Base-by-base conservation (phyloP, 192 early-diverging fungal genomes). In the Kickxella alabastrina region DNA sequence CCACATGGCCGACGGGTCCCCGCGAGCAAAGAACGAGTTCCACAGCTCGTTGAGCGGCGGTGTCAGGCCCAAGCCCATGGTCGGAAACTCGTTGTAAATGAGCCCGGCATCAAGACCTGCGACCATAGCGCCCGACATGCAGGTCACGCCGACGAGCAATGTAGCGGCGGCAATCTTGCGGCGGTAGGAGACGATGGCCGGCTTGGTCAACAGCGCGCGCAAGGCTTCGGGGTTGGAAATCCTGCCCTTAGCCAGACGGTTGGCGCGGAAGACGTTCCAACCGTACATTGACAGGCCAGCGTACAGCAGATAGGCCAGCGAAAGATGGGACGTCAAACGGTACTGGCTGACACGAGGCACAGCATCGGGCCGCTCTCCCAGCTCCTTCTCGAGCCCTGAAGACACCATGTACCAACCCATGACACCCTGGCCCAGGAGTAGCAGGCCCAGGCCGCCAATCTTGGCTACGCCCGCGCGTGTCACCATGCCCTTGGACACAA, bases 331-430 rank as follows among this genome's bases (percentile, higher is more conserved):
- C 0, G 91, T 83, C 28, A 98, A 79, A 54, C 95, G 85, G 68
- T 95, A 96, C 61, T 96, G 95, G 46, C 87, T 90, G 25, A 98
- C 95, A 26, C 95, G 84, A 2, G 94, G 93, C 4, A 92, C 85
- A 9, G 85, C 82, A 29, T 89, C 84, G 13, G 87, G 82, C 6
- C 82, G 81, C 45, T 85, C 78, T 59, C 90, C 73, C 25, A 94
- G 68, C 57, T 90, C 87, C 38, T 90, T 78, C 17, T 86, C 82
- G 7, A 98, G 77, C 12, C 95, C 95, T 52, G 89, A 92, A 31
- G 90, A 85, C 18, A 98, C 95, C 95, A 98, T 98, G 65, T 91
- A 95, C 95, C 95, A 98, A 46, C 95, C 95, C 59, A 98, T 79
- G 10, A 86, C 78, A 25, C 95, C 95, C 81, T 91, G 89, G 56